Percentiles rank a stretch among this genome's conserved stretches.
Conservation (phyloP, 2,329 filamentous ascomycete genomes). For the Thermomyces lanuginosus region DNA sequence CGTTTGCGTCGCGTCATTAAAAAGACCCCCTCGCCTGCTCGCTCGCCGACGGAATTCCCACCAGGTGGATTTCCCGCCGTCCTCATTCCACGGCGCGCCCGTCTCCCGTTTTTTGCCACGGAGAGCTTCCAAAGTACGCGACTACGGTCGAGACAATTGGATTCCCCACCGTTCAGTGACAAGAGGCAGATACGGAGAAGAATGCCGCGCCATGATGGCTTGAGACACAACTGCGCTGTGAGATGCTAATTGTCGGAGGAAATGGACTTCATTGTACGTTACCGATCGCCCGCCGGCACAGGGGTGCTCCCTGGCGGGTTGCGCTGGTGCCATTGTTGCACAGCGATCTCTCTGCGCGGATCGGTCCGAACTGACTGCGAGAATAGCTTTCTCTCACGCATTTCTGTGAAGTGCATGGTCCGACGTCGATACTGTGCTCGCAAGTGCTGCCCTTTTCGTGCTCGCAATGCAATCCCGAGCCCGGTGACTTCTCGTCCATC, state of each 20-base stretch:
- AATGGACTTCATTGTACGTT: constrained; percentile 33
- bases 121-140: too few species aligned
- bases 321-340: constrained; percentile 1
- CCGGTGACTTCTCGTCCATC: constrained; percentile 16
- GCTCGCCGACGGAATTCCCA: too few species aligned
- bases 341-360: constrained; percentile 1
- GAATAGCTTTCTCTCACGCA: constrained; percentile 43
- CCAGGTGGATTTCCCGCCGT: too few species aligned
- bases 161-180: too few species aligned
- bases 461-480: constrained; percentile 33
- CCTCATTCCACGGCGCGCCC: too few species aligned
- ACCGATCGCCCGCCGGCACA: constrained; percentile 3
- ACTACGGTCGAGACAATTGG: too few species aligned
- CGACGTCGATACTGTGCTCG: constrained; percentile 45
- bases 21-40: too few species aligned
- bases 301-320: constrained; percentile 3
- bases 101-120: too few species aligned
- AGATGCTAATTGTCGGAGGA: constrained; percentile 14
- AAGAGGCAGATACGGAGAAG: too few species aligned
- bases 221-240: constrained; percentile 14
- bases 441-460: constrained; percentile 41
- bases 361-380: too few species aligned
- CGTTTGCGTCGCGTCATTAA: too few species aligned
- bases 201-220: constrained; percentile 19
- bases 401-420: constrained; percentile 47